These are phyloP conservation scores for Closterium sp. DNA, from an alignment of 139 green algal genomes.

Conservation along the genomic window DNA sequence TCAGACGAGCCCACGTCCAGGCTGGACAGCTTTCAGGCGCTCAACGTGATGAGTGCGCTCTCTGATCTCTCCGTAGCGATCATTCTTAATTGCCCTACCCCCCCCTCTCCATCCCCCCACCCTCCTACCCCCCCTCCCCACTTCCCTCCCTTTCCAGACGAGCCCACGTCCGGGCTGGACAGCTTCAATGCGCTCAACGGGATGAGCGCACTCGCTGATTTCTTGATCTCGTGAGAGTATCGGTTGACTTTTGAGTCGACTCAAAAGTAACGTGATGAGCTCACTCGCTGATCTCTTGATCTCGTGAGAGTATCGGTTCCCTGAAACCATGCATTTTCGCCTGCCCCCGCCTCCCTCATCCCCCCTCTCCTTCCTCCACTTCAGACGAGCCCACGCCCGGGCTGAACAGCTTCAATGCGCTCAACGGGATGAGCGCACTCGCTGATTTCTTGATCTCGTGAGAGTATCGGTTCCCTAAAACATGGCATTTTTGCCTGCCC, in stretches of 20 bases:
- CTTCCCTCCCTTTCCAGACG: slow-evolving; percentile 18
- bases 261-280: slow-evolving; percentile 54
- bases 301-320: too few relatives aligned
- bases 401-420: slow-evolving; percentile 52
- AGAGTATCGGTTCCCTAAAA: not conserved
- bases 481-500: too few relatives aligned
- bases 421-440: slow-evolving; percentile 52
- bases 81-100: too few relatives aligned
- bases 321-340: too few relatives aligned
- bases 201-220: slow-evolving; percentile 45
- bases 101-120: too few relatives aligned
- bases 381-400: slow-evolving; percentile 47
- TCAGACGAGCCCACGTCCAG: slow-evolving; percentile 42
- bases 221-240: not conserved
- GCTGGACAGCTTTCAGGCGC: slow-evolving; percentile 53
- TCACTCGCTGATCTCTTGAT: too few relatives aligned
- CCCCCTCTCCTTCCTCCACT: not conserved
- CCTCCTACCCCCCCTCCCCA: too few relatives aligned
- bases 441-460: too few relatives aligned
- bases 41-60: slow-evolving; percentile 54
- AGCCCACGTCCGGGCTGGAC: slow-evolving; percentile 46
- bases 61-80: slow-evolving; percentile 25
- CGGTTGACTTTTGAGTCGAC: too few relatives aligned
- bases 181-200: slow-evolving; percentile 57
- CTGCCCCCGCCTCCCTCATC: too few relatives aligned